Evolutionary conservation across 2,329 filamentous ascomycete genomes (phyloP).

Genomic region (Conoideocrella luteorostrata): DNA sequence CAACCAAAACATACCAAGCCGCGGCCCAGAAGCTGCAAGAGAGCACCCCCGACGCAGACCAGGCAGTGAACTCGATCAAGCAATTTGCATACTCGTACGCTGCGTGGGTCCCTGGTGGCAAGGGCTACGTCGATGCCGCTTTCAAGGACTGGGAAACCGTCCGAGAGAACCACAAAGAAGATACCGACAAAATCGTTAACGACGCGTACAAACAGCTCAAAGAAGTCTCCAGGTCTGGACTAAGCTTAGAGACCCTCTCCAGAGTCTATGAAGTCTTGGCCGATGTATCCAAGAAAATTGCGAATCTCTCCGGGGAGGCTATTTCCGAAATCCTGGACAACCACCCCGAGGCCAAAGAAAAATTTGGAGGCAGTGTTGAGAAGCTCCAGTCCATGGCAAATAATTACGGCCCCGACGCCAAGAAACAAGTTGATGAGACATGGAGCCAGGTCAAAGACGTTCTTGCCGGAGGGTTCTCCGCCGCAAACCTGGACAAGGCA

Average conservation of each 20-base stretch:
- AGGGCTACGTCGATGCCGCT: conserved; percentile 58
- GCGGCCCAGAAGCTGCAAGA: conserved; percentile 55
- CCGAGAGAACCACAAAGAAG: conserved; percentile 58
- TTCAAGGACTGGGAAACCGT: conserved; percentile 68
- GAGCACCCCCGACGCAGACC: conserved; percentile 57
- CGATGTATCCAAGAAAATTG: conserved; percentile 54
- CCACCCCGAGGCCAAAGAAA: conserved; percentile 66
- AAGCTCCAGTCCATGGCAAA: conserved; percentile 65
- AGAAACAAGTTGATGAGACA: conserved; percentile 68
- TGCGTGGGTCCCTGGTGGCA: conserved; percentile 64
- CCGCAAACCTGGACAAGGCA: conserved; percentile 45
- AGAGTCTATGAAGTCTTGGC: conserved; percentile 57
- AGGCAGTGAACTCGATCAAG: conserved; percentile 60
- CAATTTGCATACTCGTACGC: conserved; percentile 63
- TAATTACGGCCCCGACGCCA: conserved; percentile 66
- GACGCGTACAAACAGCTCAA: conserved; percentile 64
- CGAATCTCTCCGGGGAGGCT: conserved; percentile 56
- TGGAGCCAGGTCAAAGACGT: conserved; percentile 62
- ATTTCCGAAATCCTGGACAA: conserved; percentile 62
- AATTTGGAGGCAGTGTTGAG: conserved; percentile 61
- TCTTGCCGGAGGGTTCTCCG: conserved; percentile 53
- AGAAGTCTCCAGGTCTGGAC: conserved; percentile 49
- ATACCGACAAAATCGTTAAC: conserved; percentile 62
- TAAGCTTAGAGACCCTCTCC: conserved; percentile 56
- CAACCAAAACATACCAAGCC: conserved; percentile 53